These are phyloP conservation scores for Immersiporthe knoxdaviesiana DNA, from an alignment of 2,329 filamentous ascomycete species.

Conservation along the genomic window DNA sequence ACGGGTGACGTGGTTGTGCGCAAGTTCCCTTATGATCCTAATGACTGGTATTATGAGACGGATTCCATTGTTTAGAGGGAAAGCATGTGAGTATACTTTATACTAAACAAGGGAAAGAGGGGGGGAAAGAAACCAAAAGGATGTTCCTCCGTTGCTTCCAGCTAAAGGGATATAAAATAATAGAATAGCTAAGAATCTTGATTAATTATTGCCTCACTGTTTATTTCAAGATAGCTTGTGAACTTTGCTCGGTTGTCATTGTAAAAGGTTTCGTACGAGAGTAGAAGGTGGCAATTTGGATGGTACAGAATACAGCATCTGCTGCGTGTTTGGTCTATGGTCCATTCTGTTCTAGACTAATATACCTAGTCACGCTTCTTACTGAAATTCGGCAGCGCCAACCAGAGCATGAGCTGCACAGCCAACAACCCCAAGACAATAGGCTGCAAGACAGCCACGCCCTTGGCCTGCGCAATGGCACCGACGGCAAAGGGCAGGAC, in stretches of 20 bases:
- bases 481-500: constrained; percentile 69
- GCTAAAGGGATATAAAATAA: too few species aligned
- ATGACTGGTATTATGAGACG: constrained; percentile 40
- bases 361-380: constrained; percentile 44
- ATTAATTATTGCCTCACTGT: not conserved
- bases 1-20: constrained; percentile 41
- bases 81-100: too few species aligned
- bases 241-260: too few species aligned
- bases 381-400: constrained; percentile 46
- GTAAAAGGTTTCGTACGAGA: too few species aligned
- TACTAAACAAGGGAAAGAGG: too few species aligned
- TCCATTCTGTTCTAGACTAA: not conserved
- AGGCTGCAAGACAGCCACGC: constrained; percentile 60
- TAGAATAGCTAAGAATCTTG: too few species aligned
- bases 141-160: too few species aligned
- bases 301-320: too few species aligned
- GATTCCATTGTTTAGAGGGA: constrained; percentile 33
- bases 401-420: constrained; percentile 50
- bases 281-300: too few species aligned
- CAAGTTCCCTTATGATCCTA: constrained; percentile 45
- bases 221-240: not conserved
- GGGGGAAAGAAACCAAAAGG: not conserved
- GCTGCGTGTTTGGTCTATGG: too few species aligned
- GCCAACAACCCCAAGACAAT: constrained; percentile 56
- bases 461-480: constrained; percentile 62